These are phyloP conservation scores for Cryphonectria japonica DNA, from an alignment of 2,329 filamentous ascomycete species.

Conservation along the genomic window DNA sequence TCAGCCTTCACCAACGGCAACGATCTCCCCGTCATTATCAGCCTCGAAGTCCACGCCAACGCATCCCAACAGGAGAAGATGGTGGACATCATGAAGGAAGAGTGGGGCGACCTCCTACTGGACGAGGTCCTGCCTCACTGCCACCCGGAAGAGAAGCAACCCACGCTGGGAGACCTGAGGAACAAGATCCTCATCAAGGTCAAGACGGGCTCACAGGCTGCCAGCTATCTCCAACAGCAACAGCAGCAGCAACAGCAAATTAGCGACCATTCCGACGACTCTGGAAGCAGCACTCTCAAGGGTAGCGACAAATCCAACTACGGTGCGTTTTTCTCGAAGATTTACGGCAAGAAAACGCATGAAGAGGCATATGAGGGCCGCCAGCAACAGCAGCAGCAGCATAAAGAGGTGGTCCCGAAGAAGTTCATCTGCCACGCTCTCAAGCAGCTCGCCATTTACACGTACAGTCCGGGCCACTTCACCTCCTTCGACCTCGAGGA, in stretches of 20 bases:
- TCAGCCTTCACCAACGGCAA: constrained; percentile 72
- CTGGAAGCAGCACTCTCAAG: constrained; percentile 32
- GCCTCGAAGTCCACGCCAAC: constrained; percentile 86
- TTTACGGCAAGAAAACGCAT: constrained; percentile 43
- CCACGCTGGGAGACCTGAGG: constrained; percentile 70
- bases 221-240: constrained; percentile 37
- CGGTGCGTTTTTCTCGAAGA: constrained; percentile 34
- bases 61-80: constrained; percentile 84
- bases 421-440: constrained; percentile 69
- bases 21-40: constrained; percentile 84
- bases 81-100: constrained; percentile 91
- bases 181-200: constrained; percentile 85
- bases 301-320: constrained; percentile 38
- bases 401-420: constrained; percentile 44
- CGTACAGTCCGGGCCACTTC: constrained; percentile 75
- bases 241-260: background rate
- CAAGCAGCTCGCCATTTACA: constrained; percentile 80
- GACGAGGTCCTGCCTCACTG: constrained; percentile 57
- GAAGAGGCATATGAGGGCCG: constrained; percentile 48
- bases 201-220: constrained; percentile 52
- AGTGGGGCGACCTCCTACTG: constrained; percentile 77
- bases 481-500: constrained; percentile 68
- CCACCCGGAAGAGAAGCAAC: constrained; percentile 60
- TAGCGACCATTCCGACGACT: constrained; percentile 21
- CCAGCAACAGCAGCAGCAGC: background rate